Conservation (phyloP, 148 eudicot genomes). For the Mesembryanthemum crystallinum region DNA sequence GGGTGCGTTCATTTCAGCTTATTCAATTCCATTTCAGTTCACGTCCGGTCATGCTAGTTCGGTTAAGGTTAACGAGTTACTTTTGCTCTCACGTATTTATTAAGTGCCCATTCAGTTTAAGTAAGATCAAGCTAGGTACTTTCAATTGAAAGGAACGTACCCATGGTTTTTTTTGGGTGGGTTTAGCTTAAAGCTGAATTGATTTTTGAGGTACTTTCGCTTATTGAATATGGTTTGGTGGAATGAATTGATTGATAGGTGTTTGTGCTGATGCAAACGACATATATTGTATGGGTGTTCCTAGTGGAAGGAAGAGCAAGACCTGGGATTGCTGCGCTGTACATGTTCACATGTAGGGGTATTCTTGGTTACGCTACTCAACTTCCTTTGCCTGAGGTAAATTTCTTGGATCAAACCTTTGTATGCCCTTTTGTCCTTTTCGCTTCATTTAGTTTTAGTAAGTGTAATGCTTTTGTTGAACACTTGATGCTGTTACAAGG, state of each 20-base stretch:
- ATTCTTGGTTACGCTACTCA: conserved; percentile 93
- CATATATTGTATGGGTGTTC: conserved; percentile 80
- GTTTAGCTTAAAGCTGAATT: not conserved
- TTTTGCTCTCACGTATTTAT: too few species aligned
- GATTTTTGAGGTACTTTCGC: not conserved
- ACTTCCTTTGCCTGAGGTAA: conserved; percentile 89
- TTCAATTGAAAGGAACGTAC: too few species aligned
- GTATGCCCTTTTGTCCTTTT: not conserved
- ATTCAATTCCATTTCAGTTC: too few species aligned
- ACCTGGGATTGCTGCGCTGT: conserved; percentile 79
- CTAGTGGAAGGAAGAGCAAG: conserved; percentile 85
- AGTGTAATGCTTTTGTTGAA: not conserved
- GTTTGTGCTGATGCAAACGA: conserved; percentile 85
- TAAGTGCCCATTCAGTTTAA: too few species aligned
- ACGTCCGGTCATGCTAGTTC: too few species aligned
- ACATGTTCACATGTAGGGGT: conserved; percentile 90
- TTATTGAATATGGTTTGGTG: not conserved
- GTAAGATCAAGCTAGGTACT: too few species aligned
- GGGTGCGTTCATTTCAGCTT: too few species aligned
- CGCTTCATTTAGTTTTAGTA: not conserved
- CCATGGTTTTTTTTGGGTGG: too few species aligned
- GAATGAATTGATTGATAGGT: conserved; percentile 39
- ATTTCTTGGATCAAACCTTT: not conserved
- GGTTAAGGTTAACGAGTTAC: too few species aligned
- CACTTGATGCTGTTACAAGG: too few species aligned